Evolutionary conservation across 345 rosid genomes (phyloP).

Genomic region (Eucalyptus tenuipes): DNA sequence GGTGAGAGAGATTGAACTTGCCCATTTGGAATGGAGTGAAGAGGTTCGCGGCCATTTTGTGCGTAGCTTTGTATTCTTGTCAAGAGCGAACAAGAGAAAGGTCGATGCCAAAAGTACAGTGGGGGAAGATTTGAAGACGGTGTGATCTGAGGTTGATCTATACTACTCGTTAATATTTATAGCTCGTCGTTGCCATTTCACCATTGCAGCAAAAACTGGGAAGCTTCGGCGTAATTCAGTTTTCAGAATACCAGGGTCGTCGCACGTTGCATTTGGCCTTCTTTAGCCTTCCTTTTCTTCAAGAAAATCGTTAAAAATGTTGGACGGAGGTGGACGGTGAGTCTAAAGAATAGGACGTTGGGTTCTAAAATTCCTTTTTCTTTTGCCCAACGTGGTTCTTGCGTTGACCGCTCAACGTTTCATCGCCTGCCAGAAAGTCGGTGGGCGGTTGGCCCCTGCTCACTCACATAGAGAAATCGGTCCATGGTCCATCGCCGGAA

Average conservation of each 20-base stretch:
- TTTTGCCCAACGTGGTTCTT: not conserved
- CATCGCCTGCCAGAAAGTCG: not conserved
- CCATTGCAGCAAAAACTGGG: not conserved
- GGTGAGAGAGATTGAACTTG: not conserved
- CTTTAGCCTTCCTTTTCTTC: not conserved
- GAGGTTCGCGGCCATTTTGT: not conserved
- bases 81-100: not conserved
- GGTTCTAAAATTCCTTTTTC: not conserved
- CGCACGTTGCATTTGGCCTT: not conserved
- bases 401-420: not conserved
- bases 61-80: not conserved
- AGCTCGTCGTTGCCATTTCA: not conserved
- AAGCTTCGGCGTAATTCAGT: not conserved
- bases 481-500: not conserved
- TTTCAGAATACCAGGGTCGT: not conserved
- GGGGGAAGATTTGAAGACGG: not conserved
- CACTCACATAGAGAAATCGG: rapidly evolving
- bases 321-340: no score
- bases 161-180: no score
- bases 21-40: not conserved
- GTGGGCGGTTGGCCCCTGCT: rapidly evolving
- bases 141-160: not conserved
- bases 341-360: not conserved
- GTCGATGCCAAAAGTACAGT: no score
- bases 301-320: not conserved